Percentiles rank a stretch among this genome's conserved stretches.
Conservation (phyloP, 2,329 filamentous ascomycete genomes). For the Malbranchea zuffiana region DNA sequence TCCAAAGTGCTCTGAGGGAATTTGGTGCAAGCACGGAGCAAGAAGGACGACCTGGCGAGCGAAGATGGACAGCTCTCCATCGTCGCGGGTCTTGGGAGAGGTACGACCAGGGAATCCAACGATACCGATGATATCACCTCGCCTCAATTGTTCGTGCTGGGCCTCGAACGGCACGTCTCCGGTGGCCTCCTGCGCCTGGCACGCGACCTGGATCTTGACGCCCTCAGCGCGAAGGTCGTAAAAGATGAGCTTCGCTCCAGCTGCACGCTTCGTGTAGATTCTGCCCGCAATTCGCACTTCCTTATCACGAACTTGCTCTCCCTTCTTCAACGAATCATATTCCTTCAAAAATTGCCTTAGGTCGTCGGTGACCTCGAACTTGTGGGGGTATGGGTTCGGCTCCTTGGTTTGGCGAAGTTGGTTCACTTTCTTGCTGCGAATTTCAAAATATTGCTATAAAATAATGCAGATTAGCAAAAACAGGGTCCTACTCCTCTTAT, state of each 20-base stretch:
- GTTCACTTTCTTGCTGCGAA: slow-evolving; percentile 73
- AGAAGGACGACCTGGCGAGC: slow-evolving; percentile 76
- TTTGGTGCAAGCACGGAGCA: slow-evolving; percentile 80
- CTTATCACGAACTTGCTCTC: slow-evolving; percentile 67
- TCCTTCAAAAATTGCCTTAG: slow-evolving; percentile 68
- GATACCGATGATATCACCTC: slow-evolving; percentile 88
- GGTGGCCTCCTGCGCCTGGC: slow-evolving; percentile 67
- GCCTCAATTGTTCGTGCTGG: slow-evolving; percentile 78
- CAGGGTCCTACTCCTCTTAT: background rate
- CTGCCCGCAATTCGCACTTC: slow-evolving; percentile 68
- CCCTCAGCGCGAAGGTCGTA: slow-evolving; percentile 74
- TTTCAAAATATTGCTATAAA: slow-evolving; percentile 81
- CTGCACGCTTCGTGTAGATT: slow-evolving; percentile 77
- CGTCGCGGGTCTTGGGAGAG: slow-evolving; percentile 74
- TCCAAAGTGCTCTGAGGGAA: slow-evolving; percentile 76
- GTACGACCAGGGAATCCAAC: slow-evolving; percentile 76
- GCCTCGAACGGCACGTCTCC: slow-evolving; percentile 64
- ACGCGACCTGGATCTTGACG: slow-evolving; percentile 79
- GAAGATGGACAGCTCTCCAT: slow-evolving; percentile 90
- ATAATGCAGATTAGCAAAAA: slow-evolving; percentile 6
- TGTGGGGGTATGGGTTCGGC: slow-evolving; percentile 85
- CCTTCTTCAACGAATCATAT: slow-evolving; percentile 69
- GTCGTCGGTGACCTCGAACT: slow-evolving; percentile 78
- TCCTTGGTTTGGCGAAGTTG: slow-evolving; percentile 61
- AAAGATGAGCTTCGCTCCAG: slow-evolving; percentile 78